Evolutionary conservation across 75 land plant genomes (phyloP).

Genomic region (Sequoia sempervirens): DNA sequence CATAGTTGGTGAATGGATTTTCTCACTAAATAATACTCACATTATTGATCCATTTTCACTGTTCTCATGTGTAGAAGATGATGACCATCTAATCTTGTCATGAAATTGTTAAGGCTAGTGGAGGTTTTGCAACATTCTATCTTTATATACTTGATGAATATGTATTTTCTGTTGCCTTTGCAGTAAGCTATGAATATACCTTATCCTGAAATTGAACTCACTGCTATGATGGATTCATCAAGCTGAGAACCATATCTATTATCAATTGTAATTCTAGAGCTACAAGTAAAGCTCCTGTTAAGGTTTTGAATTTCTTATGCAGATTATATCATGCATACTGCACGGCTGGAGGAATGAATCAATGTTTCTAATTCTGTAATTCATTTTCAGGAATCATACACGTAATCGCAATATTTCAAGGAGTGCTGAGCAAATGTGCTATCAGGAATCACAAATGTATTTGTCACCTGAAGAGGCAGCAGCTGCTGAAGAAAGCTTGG

Average conservation of each 20-base stretch:
- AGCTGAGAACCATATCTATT: not conserved
- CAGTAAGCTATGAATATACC: not conserved
- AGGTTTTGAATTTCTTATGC: not conserved
- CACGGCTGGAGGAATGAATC: not conserved
- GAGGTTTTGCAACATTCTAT: not conserved
- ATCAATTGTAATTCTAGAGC: not conserved
- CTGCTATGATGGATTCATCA: not conserved
- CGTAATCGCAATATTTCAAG: constrained; percentile 38
- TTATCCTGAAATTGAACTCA: not conserved
- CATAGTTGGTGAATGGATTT: not conserved
- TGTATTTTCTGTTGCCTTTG: not conserved
- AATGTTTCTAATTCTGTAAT: not conserved
- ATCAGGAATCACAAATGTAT: constrained; percentile 36
- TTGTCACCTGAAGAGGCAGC: constrained; percentile 55
- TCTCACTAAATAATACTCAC: not conserved
- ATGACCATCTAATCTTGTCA: not conserved
- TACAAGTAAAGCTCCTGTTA: not conserved
- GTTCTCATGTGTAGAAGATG: not conserved
- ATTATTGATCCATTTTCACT: not conserved
- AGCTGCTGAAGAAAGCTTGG: constrained; percentile 82
- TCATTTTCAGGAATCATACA: constrained; percentile 15
- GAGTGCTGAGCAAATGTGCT: constrained; percentile 50
- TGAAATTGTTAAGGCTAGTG: not conserved
- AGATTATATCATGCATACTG: not conserved
- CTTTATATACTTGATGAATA: not conserved